phyloP scores from a whole-genome alignment of 768 basidiomycete species.

The Naematelia aurantialba region DNA sequence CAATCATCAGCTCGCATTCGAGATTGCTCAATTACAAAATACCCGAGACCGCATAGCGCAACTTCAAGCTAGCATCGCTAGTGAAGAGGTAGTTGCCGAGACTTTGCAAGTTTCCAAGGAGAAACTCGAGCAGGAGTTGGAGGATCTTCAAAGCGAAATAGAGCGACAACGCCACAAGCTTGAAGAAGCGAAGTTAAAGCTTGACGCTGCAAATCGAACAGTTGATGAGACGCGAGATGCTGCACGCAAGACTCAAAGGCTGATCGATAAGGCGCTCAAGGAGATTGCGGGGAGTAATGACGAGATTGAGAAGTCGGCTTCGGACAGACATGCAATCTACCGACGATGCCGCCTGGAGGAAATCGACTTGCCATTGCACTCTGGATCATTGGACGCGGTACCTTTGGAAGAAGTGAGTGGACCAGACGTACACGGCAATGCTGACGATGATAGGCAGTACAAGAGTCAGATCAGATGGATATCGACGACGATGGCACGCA shows the following conservation, averaged over 20 bases:
- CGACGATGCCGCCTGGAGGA: slow-evolving; percentile 92
- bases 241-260: slow-evolving; percentile 65
- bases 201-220: slow-evolving; percentile 62
- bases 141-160: slow-evolving; percentile 60
- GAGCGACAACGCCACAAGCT: slow-evolving; percentile 57
- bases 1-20: slow-evolving; percentile 76
- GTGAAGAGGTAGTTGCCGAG: slow-evolving; percentile 59
- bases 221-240: slow-evolving; percentile 68
- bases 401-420: slow-evolving; percentile 84
- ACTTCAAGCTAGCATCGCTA: slow-evolving; percentile 61
- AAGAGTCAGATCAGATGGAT: slow-evolving; percentile 88
- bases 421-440: slow-evolving; percentile 7
- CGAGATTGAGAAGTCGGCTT: slow-evolving; percentile 79
- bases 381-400: slow-evolving; percentile 76
- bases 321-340: slow-evolving; percentile 81
- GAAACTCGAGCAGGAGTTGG: slow-evolving; percentile 49
- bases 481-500: slow-evolving; percentile 80
- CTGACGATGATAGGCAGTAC: slow-evolving; percentile 11
- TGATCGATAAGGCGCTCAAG: slow-evolving; percentile 80
- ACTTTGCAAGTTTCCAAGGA: slow-evolving; percentile 52
- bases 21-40: slow-evolving; percentile 66
- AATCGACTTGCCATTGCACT: slow-evolving; percentile 70
- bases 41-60: slow-evolving; percentile 60
- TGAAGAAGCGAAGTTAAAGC: slow-evolving; percentile 60
- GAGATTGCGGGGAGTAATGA: slow-evolving; percentile 87